Evolutionary conservation across 495 filamentous ascomycete genomes (phyloP), one percentile per base, ranked within the genome.

Genomic region (Xylaria castorea): DNA sequence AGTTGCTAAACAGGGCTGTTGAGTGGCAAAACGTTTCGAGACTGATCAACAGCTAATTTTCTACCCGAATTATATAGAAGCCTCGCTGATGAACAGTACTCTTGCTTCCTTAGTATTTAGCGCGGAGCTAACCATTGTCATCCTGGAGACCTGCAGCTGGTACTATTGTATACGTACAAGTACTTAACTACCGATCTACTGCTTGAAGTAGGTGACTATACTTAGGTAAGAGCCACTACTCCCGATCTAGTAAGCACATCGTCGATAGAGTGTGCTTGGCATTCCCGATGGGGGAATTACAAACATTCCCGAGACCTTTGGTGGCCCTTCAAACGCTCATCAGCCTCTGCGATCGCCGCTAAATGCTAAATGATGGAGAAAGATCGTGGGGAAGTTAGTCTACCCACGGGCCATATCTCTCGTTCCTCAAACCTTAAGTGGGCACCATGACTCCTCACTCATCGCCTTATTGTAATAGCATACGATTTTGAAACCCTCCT

Each of bases 261-360:
- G 32, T 53, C 4, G 30, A 36, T 9, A 18, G n/a, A 25, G 8
- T 20, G 36, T 30, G 20, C 66, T 68, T 68, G 66, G 66, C 66
- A 68, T 38, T 68, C 50, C 66, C 66, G 50, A 68, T 57, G 34
- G 32, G 36, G 66, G n/a, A 40, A 51, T 38, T 12, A n/a, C 30
- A 50, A 44, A 9, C 34, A 57, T 68, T 20, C 50, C 50, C 34
- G 64, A 44, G 38, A 42, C 61, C 38, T 34, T 36, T 9, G 6
- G 27, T 16, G 5, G 36, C 38, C 38, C 36, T n/a, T 64, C 61
- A 36, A 63, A 62, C 57, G 57, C 57, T 25, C 40, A 57, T 46
- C 38, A n/a, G 18, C 50, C 66, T 42, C 30, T 60, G 40, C 34
- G 68, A 71, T 71, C 55, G 68, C 30, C 63, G 44, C 61, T 64